Evolutionary conservation across 495 filamentous ascomycete genomes (phyloP).

Genomic region (Rhypophila decipiens): DNA sequence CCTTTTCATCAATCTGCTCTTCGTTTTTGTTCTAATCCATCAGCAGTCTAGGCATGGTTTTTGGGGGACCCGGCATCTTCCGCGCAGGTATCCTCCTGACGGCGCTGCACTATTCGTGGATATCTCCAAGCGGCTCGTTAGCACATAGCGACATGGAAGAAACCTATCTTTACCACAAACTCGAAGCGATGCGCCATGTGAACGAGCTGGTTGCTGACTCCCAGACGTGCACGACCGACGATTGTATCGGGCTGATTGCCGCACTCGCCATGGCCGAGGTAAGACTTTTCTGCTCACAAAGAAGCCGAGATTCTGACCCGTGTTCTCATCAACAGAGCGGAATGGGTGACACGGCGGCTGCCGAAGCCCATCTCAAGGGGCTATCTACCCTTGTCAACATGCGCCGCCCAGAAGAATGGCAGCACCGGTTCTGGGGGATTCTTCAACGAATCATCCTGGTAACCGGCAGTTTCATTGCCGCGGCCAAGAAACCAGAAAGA

Average conservation of each 20-base stretch:
- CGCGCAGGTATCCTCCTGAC: constrained; percentile 14
- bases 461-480: constrained; percentile 16
- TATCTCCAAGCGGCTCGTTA: constrained; percentile 3
- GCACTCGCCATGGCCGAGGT: constrained; percentile 22
- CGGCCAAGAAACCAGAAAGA: constrained; percentile 1
- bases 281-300: not conserved
- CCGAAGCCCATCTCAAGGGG: constrained; percentile 18
- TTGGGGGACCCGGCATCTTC: constrained; percentile 12
- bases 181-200: constrained; percentile 15
- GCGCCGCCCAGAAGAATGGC: constrained; percentile 11
- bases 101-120: constrained; percentile 17
- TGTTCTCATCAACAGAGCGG: constrained; percentile 8
- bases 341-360: constrained; percentile 15
- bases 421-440: constrained; percentile 14
- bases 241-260: constrained; percentile 14
- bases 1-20: not conserved
- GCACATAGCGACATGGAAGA: constrained; percentile 13
- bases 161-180: constrained; percentile 18
- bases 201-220: constrained; percentile 15
- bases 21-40: not conserved
- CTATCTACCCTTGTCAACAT: constrained; percentile 16
- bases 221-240: constrained; percentile 8
- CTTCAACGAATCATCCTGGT: constrained; percentile 14
- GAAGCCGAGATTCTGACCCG: not conserved
- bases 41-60: constrained; percentile 7